Base-by-base conservation (phyloP, 2,329 filamentous ascomycete genomes). In the Penicillium rolfsii region DNA sequence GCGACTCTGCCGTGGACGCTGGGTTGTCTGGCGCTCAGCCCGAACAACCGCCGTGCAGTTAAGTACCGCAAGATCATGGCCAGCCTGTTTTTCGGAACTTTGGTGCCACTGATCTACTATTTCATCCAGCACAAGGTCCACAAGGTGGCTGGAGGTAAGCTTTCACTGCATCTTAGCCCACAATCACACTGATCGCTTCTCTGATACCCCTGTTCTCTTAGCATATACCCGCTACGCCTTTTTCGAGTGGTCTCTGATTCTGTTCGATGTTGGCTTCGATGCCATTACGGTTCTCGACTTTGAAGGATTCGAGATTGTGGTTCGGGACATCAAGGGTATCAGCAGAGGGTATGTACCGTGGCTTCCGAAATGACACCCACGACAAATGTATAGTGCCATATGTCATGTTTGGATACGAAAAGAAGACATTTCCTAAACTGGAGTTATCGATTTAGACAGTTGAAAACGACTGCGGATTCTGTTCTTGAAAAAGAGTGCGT, bases 91-190 rank as follows among this genome's bases (percentile, higher is more conserved):
- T 99, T 98, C 73, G 91, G 89, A 55, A 96, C 93, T 4, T 84
- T 99, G 33, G 84, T 97, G 52, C 93, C 93, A 33, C 81, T 99
- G 74, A 85, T 98, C 22, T 98, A 97, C 81, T 99, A 93, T 76
- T 99, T 97, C 76, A 96, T 99, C 66, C 95, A 97, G 77, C 95
- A 99, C 83, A 99, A 99, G 79, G 91, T 99, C 55, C 93, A 99
- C 76, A 91, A 89, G 61, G 87, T 98, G 63, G 84, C 95, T 60
- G 95, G 95, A 84, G 95, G 94, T 98, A 82, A 77, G 88, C 59
- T 5, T 1, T 6, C n/a, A 24, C 22, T 12, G 19, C 14, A 11
- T 11, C n/a, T 3, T 12, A 5, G 4, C 4, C 16, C 4, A 41
- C 11, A 9, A 22, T 22, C 19, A 22, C 19, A 22, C 19, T 22